Base-by-base conservation (phyloP, 139 green algal species). In the Pseudopediastrum boryanum region DNA sequence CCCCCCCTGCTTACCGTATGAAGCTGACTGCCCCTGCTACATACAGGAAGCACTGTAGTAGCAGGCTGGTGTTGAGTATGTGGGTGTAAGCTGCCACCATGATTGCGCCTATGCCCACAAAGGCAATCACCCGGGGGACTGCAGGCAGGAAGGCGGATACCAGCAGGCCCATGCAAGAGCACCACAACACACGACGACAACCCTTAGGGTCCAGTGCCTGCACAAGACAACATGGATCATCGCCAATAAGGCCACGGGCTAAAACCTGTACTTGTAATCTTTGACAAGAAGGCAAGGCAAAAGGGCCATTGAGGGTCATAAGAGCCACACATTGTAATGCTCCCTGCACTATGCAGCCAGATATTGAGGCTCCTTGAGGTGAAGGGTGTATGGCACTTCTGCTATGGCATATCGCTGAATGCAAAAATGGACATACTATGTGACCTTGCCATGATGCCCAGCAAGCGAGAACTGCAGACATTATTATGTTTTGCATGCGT, bases 81-180 rank as follows among this genome's bases (percentile, higher is more conserved):
- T 83, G 65, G 31, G 46, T 76, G 76, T 92, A 89, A 2, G 85
- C 65, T 0, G 78, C 42, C 16, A 91, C 75, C 42, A 93, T 79
- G n/a, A 79, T 68, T 0, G 52, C 74, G 3, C 86, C 89, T 16
- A 86, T 81, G 4, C 35, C 61, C 0, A 89, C 36, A 58, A 96
- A 97, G 13, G 80, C 78, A 1, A 89, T 10, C 9, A 94, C 94
- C 19, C 93, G 85, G 31, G 84, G 77, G 16, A 85, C 29, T 1
- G 91, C 90, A 12, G 66, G 84, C 72, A 96, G 79, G 77, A 94
- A 93, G 0, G 93, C 91, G 19, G 88, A 83, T 0, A 66, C 65
- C 7, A 94, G 36, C 73, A 93, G 76, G 1, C 39, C 42, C 0
- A 76, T 33, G 2, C 56, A 62, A 3, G 83, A 50, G 7, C 33